phyloP scores from a whole-genome alignment of 2,329 filamentous ascomycete species.

The Akanthomyces lecanii region DNA sequence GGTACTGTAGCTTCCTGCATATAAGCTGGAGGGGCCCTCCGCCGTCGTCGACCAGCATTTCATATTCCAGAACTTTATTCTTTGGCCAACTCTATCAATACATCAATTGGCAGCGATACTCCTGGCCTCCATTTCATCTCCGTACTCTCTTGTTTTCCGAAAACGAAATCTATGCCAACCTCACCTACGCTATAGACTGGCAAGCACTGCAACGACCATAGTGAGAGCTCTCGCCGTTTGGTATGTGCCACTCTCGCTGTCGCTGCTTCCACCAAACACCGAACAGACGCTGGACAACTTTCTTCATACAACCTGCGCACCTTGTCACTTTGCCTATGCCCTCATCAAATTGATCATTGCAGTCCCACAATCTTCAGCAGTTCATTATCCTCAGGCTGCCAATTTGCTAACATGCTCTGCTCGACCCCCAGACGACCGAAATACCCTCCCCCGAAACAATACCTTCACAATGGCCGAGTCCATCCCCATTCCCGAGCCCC shows the following conservation, averaged over 20 bases:
- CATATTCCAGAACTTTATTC: neutral
- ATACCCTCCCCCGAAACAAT: neutral
- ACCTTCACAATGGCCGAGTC: conserved; percentile 29
- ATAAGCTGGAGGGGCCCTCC: neutral
- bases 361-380: no score
- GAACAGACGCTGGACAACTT: neutral
- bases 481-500: conserved; percentile 58
- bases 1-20: neutral
- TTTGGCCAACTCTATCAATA: neutral
- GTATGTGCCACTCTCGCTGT: neutral
- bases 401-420: neutral
- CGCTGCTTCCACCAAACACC: neutral
- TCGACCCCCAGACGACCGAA: neutral
- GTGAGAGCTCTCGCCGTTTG: neutral
- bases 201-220: neutral
- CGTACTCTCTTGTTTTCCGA: neutral
- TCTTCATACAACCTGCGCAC: neutral
- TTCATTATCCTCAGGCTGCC: neutral
- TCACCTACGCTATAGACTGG: neutral
- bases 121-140: neutral
- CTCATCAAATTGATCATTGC: neutral
- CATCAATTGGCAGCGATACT: neutral
- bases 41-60: neutral
- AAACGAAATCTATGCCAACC: neutral
- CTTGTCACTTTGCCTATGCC: neutral